phyloP scores from a whole-genome alignment of 345 rosid genomes.

The Garcia nutans region DNA sequence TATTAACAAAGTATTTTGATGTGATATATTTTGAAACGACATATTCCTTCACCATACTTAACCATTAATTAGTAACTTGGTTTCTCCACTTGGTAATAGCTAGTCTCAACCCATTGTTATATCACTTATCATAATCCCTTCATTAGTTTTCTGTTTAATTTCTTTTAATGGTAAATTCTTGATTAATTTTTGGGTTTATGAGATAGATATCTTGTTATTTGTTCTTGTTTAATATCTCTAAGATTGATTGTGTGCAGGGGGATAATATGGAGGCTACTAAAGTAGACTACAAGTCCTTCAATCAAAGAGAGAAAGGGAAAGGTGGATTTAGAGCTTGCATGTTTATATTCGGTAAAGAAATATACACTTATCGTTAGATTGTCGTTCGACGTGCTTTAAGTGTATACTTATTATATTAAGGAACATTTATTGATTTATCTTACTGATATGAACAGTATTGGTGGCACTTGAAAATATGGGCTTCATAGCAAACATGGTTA shows the following conservation, averaged over 20 bases:
- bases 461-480: slow-evolving; percentile 54
- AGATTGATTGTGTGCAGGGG: slow-evolving; percentile 11
- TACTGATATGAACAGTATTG: slow-evolving; percentile 26
- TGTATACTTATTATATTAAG: too few species aligned
- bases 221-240: too few species aligned
- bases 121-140: too few species aligned
- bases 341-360: slow-evolving; percentile 40
- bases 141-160: too few species aligned
- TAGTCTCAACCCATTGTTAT: too few species aligned
- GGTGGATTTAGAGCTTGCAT: slow-evolving; percentile 26
- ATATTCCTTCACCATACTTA: not conserved
- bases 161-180: too few species aligned
- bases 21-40: not conserved
- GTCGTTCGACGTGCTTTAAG: too few species aligned
- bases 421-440: too few species aligned
- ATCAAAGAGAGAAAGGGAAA: not conserved
- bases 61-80: too few species aligned
- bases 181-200: too few species aligned
- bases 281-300: slow-evolving; percentile 4
- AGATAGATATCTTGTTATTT: too few species aligned
- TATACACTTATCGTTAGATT: too few species aligned
- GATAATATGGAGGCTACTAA: slow-evolving; percentile 18
- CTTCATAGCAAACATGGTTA: slow-evolving; percentile 50
- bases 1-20: not conserved
- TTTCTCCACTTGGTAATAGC: not conserved